Conservation (phyloP, 2,329 filamentous ascomycete species). For the Dendrostoma leiphaemia region DNA sequence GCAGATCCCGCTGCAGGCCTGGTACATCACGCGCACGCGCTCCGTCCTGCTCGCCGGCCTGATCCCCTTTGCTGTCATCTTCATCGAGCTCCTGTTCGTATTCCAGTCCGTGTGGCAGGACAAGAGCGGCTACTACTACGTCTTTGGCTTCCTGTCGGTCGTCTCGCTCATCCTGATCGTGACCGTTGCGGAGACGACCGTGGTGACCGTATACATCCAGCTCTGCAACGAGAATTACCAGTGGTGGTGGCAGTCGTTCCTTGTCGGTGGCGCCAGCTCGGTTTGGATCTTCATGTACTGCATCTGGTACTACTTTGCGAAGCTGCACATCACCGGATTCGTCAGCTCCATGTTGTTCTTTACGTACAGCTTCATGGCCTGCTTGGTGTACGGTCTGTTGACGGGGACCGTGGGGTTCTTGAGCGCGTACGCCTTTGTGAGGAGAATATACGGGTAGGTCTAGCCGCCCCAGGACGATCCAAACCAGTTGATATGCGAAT, state of each 20-base stretch:
- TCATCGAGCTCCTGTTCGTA: constrained; percentile 82
- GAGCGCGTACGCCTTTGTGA: constrained; percentile 79
- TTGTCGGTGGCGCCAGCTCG: constrained; percentile 72
- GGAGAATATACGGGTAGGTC: constrained; percentile 75
- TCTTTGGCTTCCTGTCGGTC: constrained; percentile 80
- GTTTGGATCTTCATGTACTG: constrained; percentile 83
- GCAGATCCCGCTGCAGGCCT: constrained; percentile 71
- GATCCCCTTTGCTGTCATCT: constrained; percentile 82
- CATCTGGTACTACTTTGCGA: constrained; percentile 78
- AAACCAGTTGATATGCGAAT: no score
- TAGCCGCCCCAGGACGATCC: no score
- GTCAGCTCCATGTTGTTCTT: constrained; percentile 82
- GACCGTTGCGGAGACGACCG: constrained; percentile 78
- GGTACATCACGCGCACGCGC: constrained; percentile 67
- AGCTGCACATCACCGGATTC: constrained; percentile 78
- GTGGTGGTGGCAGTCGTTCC: constrained; percentile 92
- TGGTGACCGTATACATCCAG: constrained; percentile 80
- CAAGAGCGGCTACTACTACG: constrained; percentile 89
- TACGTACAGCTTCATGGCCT: constrained; percentile 78
- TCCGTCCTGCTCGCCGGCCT: constrained; percentile 71
- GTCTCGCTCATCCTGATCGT: constrained; percentile 71
- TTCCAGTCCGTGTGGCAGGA: constrained; percentile 89
- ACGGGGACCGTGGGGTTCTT: constrained; percentile 84
- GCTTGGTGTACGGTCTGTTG: constrained; percentile 75
- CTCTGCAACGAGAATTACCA: constrained; percentile 83